Conservation (phyloP, 1,139 yeast species). For the Starmera stellimalicola region DNA sequence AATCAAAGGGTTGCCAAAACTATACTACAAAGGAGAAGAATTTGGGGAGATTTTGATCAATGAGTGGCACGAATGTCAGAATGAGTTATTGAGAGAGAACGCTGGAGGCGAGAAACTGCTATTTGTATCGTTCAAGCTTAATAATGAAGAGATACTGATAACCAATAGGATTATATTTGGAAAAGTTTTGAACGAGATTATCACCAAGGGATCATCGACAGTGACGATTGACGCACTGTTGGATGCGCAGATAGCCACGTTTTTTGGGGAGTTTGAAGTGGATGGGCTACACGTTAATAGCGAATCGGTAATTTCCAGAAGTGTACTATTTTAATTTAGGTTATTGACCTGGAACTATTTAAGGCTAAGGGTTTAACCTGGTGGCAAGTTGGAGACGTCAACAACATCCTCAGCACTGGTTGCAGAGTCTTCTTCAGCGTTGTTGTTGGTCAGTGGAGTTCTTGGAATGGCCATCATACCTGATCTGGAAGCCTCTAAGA, state of each 20-base stretch:
- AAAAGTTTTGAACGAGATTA: conserved; percentile 25
- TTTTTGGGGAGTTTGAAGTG: conserved; percentile 26
- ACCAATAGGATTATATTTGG: conserved; percentile 24
- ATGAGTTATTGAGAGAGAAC: conserved; percentile 18
- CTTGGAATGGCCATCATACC: conserved; percentile 99
- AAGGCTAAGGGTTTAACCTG: conserved; percentile 49
- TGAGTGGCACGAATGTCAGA: conserved; percentile 27
- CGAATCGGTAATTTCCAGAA: conserved; percentile 12
- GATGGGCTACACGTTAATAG: conserved; percentile 18
- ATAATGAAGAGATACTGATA: conserved; percentile 24
- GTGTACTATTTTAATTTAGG: neutral
- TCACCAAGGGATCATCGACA: conserved; percentile 23
- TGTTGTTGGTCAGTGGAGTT: conserved; percentile 58
- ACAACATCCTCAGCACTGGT: conserved; percentile 63
- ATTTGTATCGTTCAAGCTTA: conserved; percentile 20
- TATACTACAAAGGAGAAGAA: conserved; percentile 22
- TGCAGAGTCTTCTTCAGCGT: conserved; percentile 38
- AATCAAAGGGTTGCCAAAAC: conserved; percentile 25
- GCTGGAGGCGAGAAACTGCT: conserved; percentile 15
- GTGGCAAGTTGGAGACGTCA: conserved; percentile 82
- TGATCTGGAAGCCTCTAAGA: conserved; percentile 90
- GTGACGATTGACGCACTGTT: conserved; percentile 23
- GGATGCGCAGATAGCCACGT: conserved; percentile 22
- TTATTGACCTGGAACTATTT: neutral
- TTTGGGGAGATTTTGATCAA: conserved; percentile 26